Percentiles rank a stretch among this genome's conserved stretches.
Evolutionary conservation across 192 early-diverging fungal species (phyloP).

Genomic region (Geranomyces variabilis): DNA sequence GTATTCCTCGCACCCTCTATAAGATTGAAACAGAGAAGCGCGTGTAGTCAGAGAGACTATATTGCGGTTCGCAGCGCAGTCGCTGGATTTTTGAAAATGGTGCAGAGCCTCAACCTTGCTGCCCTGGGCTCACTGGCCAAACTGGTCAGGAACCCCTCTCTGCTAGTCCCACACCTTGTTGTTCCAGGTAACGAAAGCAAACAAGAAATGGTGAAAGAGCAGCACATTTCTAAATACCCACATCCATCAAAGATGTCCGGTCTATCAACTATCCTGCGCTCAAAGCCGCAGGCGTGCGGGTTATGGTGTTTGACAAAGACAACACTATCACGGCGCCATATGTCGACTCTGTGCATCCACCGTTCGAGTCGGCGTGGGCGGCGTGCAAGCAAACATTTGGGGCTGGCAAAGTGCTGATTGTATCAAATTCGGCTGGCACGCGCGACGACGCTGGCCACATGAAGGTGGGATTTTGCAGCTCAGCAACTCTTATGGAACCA

Average conservation of each 20-base stretch:
- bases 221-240: not conserved
- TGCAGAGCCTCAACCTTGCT: constrained; percentile 76
- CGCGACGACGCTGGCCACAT: constrained; percentile 62
- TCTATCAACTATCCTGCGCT: constrained; percentile 67
- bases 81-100: no score
- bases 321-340: constrained; percentile 94
- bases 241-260: constrained; percentile 61
- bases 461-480: constrained; percentile 41
- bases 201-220: not conserved
- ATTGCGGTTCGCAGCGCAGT: no score
- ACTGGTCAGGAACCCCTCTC: constrained; percentile 62
- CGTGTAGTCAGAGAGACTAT: no score
- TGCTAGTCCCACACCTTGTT: constrained; percentile 76
- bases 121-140: constrained; percentile 60
- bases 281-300: constrained; percentile 62
- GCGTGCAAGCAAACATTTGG: constrained; percentile 67
- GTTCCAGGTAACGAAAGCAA: constrained; percentile 64
- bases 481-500: not conserved
- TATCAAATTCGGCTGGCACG: constrained; percentile 92
- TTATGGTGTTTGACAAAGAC: constrained; percentile 95
- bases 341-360: constrained; percentile 63
- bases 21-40: no score
- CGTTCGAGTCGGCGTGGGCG: constrained; percentile 73
- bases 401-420: constrained; percentile 67
- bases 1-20: no score